Base-by-base conservation (phyloP, 2,329 filamentous ascomycete species). In the Achaetomium macrosporum region DNA sequence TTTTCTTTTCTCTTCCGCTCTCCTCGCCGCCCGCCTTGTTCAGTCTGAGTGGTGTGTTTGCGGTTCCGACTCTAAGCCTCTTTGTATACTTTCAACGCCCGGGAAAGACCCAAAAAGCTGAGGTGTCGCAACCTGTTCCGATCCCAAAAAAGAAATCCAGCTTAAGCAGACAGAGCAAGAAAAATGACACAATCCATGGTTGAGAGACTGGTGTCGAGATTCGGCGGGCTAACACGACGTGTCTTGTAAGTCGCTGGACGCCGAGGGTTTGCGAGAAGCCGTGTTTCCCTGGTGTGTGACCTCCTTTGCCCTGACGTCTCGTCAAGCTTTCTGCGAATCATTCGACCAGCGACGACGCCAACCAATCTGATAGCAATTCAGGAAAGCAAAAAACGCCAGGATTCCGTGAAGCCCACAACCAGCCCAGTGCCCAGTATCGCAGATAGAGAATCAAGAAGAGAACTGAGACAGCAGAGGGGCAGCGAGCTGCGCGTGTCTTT, bases 381-480 rank as follows among this genome's bases (percentile, higher is more conserved):
- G 51, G 53, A 57, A 58, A 51, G 41, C 49, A 57, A 58, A 57
- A n/a, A 56, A 61, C 57, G 57, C 59, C 59, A 58, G 57, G 46
- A 40, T 51, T 55, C 56, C 56, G 50, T 43, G 30, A 47, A 55
- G 50, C 19, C 42, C 51, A 50, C 48, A 59, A 58, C 56, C 56
- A 60, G 53, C 42, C 61, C 55, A 43, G 53, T 44, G 44, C 56
- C 47, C 57, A 48, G 47, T 47, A 53, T 56, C 53, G 47, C 51
- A 57, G 61, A 54, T 37, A 51, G 45, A 51, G 47, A 57, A 60
- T 39, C 58, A 59, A 58, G 49, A 58, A 59, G 37, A 56, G 57
- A 53, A 54, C 39, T 43, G 57, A 54, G 54, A 61, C 53, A 58
- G 63, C 61, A 63, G 63, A 64, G 64, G 62, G 64, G 63, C 62